Percentiles rank a stretch among this genome's conserved stretches.
These are phyloP conservation scores for Takashimella koratensis DNA, from an alignment of 1,284 basidiomycete species.

Conservation along the genomic window DNA sequence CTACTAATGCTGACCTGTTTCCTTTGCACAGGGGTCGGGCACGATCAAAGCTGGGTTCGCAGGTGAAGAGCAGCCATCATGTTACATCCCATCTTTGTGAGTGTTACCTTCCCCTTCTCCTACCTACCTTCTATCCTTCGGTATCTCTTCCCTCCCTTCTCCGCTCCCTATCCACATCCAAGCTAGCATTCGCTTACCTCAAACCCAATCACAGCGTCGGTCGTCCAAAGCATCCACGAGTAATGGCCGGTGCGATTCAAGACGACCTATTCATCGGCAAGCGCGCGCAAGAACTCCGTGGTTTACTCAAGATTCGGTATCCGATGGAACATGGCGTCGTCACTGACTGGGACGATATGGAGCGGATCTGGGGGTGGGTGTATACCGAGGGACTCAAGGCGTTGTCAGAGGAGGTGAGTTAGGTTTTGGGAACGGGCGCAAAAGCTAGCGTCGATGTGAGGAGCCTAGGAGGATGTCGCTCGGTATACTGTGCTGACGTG, in stretches of 20 bases:
- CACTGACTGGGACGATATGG: slow-evolving; percentile 97
- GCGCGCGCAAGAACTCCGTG: slow-evolving; percentile 88
- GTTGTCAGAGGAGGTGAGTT: slow-evolving; percentile 83
- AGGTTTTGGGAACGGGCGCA: slow-evolving; percentile 3
- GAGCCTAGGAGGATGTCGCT: neutral
- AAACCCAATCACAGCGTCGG: slow-evolving; percentile 65
- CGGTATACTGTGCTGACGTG: neutral
- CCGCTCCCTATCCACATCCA: slow-evolving; percentile 2
- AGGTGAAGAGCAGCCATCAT: slow-evolving; percentile 95
- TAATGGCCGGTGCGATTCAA: slow-evolving; percentile 77
- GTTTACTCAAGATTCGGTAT: slow-evolving; percentile 92
- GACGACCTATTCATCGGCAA: slow-evolving; percentile 84
- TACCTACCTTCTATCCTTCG: neutral
- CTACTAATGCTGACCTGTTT: slow-evolving; percentile 6
- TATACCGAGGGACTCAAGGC: slow-evolving; percentile 93
- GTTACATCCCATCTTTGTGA: slow-evolving; percentile 96
- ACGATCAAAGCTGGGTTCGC: slow-evolving; percentile 98
- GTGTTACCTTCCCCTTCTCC: slow-evolving; percentile 47
- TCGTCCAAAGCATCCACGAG: slow-evolving; percentile 88
- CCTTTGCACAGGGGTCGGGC: slow-evolving; percentile 73
- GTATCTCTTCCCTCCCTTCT: neutral
- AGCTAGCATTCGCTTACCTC: neutral
- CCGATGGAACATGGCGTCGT: slow-evolving; percentile 94
- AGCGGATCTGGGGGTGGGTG: slow-evolving; percentile 95
- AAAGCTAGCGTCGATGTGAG: neutral